Conservation (phyloP, 805 yeast genomes). For the Suhomyces faveliae region DNA sequence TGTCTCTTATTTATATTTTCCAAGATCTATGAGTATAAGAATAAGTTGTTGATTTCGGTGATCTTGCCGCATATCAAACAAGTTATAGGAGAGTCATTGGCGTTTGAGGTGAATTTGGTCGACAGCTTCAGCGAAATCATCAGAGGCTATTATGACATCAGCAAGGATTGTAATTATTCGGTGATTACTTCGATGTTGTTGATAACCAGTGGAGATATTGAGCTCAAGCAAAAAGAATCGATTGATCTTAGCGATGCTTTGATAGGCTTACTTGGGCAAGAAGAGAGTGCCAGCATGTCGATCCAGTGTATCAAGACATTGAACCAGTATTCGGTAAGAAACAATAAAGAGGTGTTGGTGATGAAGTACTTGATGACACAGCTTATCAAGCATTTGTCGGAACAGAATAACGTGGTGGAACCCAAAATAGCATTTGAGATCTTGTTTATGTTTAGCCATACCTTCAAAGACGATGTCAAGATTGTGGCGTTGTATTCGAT, state of each 20-base stretch:
- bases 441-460: constrained; percentile 44
- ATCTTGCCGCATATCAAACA: constrained; percentile 45
- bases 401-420: constrained; percentile 13
- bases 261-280: constrained; percentile 19
- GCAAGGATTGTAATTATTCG: constrained; percentile 19
- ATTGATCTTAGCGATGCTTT: constrained; percentile 21
- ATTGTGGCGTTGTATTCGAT: constrained; percentile 30
- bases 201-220: constrained; percentile 34
- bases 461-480: constrained; percentile 28
- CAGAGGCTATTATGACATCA: constrained; percentile 18
- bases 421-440: constrained; percentile 44
- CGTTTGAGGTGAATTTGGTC: constrained; percentile 19
- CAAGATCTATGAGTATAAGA: constrained; percentile 47
- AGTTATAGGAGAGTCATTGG: constrained; percentile 23
- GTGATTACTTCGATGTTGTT: constrained; percentile 36
- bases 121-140: constrained; percentile 26
- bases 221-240: constrained; percentile 24
- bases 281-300: constrained; percentile 27
- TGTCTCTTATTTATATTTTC: constrained; percentile 66
- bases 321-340: constrained; percentile 34
- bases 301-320: constrained; percentile 62
- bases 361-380: constrained; percentile 48
- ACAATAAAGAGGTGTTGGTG: constrained; percentile 31
- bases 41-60: constrained; percentile 45
- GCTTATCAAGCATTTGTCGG: constrained; percentile 32